phyloP scores from a whole-genome alignment of 2,329 filamentous ascomycete genomes.

The Magnaporthales sp. region DNA sequence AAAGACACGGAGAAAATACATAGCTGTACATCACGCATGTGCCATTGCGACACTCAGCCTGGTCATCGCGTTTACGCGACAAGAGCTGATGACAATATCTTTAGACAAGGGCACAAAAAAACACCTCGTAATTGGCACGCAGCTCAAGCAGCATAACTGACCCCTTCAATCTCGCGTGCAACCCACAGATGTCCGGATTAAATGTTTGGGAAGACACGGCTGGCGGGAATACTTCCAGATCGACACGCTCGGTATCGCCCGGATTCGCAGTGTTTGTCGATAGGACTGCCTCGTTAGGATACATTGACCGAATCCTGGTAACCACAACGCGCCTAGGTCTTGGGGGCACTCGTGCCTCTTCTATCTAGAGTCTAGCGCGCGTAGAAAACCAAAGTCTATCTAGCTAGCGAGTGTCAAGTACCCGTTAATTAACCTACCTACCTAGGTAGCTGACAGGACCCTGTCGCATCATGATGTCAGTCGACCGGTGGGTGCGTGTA shows the following conservation, averaged over 20 bases:
- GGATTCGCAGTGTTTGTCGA: neutral
- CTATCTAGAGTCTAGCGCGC: neutral
- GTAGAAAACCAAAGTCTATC: neutral
- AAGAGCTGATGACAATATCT: neutral
- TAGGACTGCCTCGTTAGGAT: neutral
- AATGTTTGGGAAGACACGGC: neutral
- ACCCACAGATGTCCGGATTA: neutral
- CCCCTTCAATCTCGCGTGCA: neutral
- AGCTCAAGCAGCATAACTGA: neutral
- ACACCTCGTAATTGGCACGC: neutral
- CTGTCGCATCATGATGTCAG: neutral
- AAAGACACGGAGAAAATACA: neutral
- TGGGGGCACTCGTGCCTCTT: neutral
- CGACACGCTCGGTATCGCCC: neutral
- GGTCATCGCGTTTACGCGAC: neutral
- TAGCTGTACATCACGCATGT: neutral
- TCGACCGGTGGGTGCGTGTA: neutral
- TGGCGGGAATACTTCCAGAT: neutral
- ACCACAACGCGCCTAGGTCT: neutral
- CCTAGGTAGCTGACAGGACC: neutral
- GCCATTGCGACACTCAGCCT: neutral
- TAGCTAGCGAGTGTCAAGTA: neutral
- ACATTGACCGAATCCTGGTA: neutral
- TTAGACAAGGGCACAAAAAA: neutral
- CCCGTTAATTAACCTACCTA: neutral